Base-by-base conservation (phyloP, 441 rosid species). In the Lagerstroemia fauriei region DNA sequence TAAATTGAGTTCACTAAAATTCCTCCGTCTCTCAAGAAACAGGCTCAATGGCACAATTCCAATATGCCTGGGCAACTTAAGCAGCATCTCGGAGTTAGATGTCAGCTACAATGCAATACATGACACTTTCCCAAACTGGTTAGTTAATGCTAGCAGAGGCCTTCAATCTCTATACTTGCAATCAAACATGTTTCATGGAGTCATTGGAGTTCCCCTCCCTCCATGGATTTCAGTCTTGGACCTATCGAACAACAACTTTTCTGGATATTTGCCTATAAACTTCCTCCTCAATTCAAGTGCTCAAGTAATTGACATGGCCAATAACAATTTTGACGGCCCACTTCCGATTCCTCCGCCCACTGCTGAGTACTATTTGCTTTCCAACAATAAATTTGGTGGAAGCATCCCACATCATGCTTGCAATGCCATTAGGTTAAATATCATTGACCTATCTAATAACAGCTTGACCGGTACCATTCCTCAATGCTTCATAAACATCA, bases 121-220 rank as follows among this genome's bases (percentile, higher is more conserved):
- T 17, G 71, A 66, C 38, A 66, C 71, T 31, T 66, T 66, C 38
- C 71, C 71, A 6, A 12, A 31, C 20, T 66, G 71, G 71, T 66
- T 24, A 1, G 9, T 4, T 56, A 48, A 48, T 14, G 63, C 25
- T 56, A 18, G 25, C 63, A 38, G 44, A 38, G 5, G 9, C 25
- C 0, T 18, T 20, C 9, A 0, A 20, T 4, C 5, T 6, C 18
- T 74, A 32, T 18, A n/a, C 47, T 47, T 47, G 22, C 20, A 9
- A 24, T 34, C 59, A 10, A 74, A 74, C 38, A 46, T 8, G 57
- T 74, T 74, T 74, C 59, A 74, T 38, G 77, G 77, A n/a, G 44
- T 56, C 31, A 34, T 75, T 48, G 63, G 11, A 47, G n/a, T 29
- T n/a, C 13, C 38, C 38, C 22, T 66, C 7, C 32, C 38, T 14